Evolutionary conservation across 352 stramenopile genomes (phyloP), one percentile per base, ranked within the genome.

Genomic region (Pelagophyceae sp.): DNA sequence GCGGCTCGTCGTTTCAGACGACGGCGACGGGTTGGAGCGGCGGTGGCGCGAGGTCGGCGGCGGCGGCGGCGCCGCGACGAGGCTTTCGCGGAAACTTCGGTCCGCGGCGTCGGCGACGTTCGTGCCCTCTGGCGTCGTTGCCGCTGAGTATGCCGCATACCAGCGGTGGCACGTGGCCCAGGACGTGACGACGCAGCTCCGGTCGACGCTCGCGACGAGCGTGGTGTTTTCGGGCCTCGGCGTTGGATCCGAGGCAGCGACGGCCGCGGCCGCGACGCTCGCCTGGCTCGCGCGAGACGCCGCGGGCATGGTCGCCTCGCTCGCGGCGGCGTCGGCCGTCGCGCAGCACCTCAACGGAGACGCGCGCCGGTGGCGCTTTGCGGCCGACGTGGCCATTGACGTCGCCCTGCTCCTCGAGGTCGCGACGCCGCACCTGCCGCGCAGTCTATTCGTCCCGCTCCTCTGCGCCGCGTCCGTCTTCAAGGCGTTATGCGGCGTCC

Each of bases 401-500:
- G 67, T 31, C 0, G 67, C 67, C 1, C 38, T 74, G 23, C 11
- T 58, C 2, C 25, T 6, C 38, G 67, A 74, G 67, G 19, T 74
- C 67, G 37, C 38, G 35, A 35, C 37, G 33, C 35, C 35, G 33
- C 67, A 58, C 67, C 35, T 37, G 35, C 67, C 67, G 38, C 67
- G 67, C 1, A 1, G 17, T 23, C 23, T 51, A 0, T 51, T 74
- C 33, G 0, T 74, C 0, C 67, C 67, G 35, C 23, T 74, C 35
- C 67, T 74, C 5, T 74, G 67, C 67, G 35, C 37, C 5, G 67
- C 67, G 35, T 31, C 35, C 15, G 33, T 51, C 17, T 31, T 74
- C 67, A 74, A 74, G 67, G 67, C 67, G 35, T n/a, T 50, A 33
- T 74, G 67, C 67, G 67, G 67, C 67, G 67, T 74, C 17, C 3